Evolutionary conservation across 805 yeast species (phyloP).

Genomic region (Saccharomycopsis selenospora): DNA sequence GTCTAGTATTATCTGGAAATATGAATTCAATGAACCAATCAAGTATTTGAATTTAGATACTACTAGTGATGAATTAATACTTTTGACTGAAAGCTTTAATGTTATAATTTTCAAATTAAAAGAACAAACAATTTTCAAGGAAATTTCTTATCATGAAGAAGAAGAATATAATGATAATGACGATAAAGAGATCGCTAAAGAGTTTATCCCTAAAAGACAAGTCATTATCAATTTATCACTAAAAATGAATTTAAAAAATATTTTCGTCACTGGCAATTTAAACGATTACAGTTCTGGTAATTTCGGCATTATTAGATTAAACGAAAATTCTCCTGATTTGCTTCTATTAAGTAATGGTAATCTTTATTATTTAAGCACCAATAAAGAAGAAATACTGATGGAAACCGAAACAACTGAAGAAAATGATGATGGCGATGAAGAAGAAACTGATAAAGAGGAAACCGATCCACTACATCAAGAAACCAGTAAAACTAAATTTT

Average conservation of each 20-base stretch:
- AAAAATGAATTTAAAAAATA: slow-evolving; percentile 19
- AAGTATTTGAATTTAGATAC: slow-evolving; percentile 22
- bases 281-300: slow-evolving; percentile 21
- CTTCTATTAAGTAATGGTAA: slow-evolving; percentile 25
- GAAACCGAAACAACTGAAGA: slow-evolving; percentile 9
- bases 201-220: slow-evolving; percentile 12
- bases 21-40: slow-evolving; percentile 24
- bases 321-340: slow-evolving; percentile 21
- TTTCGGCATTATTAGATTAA: slow-evolving; percentile 14
- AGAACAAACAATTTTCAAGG: slow-evolving; percentile 17
- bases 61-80: slow-evolving; percentile 22
- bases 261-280: slow-evolving; percentile 15
- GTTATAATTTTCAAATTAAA: slow-evolving; percentile 25
- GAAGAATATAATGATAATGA: background rate
- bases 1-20: slow-evolving; percentile 26
- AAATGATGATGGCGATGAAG: slow-evolving; percentile 8
- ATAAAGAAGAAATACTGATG: slow-evolving; percentile 4
- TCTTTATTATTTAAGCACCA: slow-evolving; percentile 21
- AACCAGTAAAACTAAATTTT: background rate
- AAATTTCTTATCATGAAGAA: slow-evolving; percentile 5
- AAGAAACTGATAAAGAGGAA: background rate
- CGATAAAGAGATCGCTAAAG: no score
- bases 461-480: background rate
- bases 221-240: slow-evolving; percentile 17
- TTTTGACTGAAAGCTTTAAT: slow-evolving; percentile 21